phyloP scores from a whole-genome alignment of 2,329 filamentous ascomycete genomes.

The Didymella keratinophila region DNA sequence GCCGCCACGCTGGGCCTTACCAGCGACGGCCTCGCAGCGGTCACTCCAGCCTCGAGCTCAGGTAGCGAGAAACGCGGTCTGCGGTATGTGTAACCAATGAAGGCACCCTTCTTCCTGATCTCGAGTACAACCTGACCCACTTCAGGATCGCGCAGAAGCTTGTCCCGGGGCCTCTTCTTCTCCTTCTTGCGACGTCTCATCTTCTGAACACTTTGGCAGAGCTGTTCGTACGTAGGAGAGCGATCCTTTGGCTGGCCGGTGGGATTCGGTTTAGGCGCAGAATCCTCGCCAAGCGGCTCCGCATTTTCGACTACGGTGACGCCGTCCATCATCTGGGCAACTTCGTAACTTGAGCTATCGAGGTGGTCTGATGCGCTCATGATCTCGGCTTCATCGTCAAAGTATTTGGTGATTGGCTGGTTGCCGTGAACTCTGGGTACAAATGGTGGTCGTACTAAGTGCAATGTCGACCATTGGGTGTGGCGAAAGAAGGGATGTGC shows the following conservation, averaged over 20 bases:
- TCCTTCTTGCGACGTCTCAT: slow-evolving; percentile 66
- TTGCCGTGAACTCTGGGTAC: slow-evolving; percentile 70
- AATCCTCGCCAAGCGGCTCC: slow-evolving; percentile 9
- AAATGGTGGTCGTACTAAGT: slow-evolving; percentile 77
- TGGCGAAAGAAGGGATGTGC: slow-evolving; percentile 83
- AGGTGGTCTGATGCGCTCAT: slow-evolving; percentile 50
- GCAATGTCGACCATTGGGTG: slow-evolving; percentile 79
- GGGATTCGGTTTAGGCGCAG: slow-evolving; percentile 2
- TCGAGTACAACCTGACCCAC: slow-evolving; percentile 75
- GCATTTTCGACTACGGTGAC: not conserved
- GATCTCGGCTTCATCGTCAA: slow-evolving; percentile 81
- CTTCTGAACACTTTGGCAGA: slow-evolving; percentile 20
- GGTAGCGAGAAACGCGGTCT: slow-evolving; percentile 53
- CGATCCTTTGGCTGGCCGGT: not conserved
- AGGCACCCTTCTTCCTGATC: slow-evolving; percentile 81
- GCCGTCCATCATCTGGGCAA: slow-evolving; percentile 10
- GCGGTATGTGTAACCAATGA: slow-evolving; percentile 88
- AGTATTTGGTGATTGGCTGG: slow-evolving; percentile 76
- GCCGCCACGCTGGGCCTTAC: slow-evolving; percentile 13
- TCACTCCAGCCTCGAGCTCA: slow-evolving; percentile 38
- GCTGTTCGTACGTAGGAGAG: slow-evolving; percentile 5
- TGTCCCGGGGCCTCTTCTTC: slow-evolving; percentile 83
- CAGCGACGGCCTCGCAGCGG: slow-evolving; percentile 6
- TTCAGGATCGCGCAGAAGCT: slow-evolving; percentile 76
- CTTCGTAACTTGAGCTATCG: slow-evolving; percentile 46